These are phyloP conservation scores for Crataegus laevigata DNA, from an alignment of 306 rosid species.

Conservation along the genomic window DNA sequence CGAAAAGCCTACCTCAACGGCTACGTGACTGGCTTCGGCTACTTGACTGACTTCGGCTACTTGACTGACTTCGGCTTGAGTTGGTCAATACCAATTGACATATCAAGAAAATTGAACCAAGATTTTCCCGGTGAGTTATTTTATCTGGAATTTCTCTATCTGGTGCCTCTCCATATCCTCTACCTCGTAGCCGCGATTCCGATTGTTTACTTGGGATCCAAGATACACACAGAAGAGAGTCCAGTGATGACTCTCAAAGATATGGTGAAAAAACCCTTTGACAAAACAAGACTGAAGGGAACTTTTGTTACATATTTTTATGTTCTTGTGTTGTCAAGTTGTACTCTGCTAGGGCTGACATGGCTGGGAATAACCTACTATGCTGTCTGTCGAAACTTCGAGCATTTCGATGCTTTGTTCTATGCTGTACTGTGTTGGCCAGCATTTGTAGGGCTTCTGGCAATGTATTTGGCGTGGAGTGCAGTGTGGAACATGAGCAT, in stretches of 20 bases:
- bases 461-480: slow-evolving; percentile 37
- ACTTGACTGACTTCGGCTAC: neutral
- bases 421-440: slow-evolving; percentile 3
- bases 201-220: slow-evolving; percentile 1
- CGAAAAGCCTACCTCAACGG: neutral
- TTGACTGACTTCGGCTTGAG: neutral
- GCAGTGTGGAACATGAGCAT: slow-evolving; percentile 49
- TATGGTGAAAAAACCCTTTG: neutral
- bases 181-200: neutral
- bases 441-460: slow-evolving; percentile 11
- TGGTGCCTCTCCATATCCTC: slow-evolving; percentile 10
- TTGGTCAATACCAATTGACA: neutral
- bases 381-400: neutral
- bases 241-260: neutral
- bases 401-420: neutral
- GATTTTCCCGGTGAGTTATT: neutral
- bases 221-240: neutral
- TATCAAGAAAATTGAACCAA: neutral
- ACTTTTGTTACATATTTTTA: slow-evolving; percentile 1
- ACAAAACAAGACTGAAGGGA: neutral
- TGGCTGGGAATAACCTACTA: neutral
- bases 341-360: neutral
- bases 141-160: neutral
- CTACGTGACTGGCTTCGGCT: neutral
- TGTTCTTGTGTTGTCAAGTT: neutral